These are phyloP conservation scores for Schizochytrium sp. DNA, from an alignment of 108 stramenopile species.

Conservation along the genomic window DNA sequence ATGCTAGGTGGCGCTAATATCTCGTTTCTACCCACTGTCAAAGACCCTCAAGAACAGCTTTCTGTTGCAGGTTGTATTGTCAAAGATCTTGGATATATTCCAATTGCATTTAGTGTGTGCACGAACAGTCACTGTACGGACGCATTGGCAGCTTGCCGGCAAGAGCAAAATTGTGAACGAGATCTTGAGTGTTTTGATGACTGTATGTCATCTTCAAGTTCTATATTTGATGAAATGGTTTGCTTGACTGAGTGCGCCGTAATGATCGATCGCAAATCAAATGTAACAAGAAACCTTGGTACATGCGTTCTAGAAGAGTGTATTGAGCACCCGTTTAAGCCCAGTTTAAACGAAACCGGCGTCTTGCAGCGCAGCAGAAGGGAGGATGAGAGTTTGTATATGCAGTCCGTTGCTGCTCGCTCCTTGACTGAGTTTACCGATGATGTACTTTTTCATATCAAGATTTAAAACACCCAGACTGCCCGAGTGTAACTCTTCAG, in stretches of 20 bases:
- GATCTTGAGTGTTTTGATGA: constrained; percentile 28
- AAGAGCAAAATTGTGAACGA: not conserved
- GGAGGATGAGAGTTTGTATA: not conserved
- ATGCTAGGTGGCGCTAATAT: constrained; percentile 42
- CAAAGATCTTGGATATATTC: not conserved
- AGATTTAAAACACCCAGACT: not conserved
- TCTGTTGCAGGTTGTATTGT: constrained; percentile 28
- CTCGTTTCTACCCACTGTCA: not conserved
- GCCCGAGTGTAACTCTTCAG: not conserved
- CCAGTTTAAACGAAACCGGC: not conserved
- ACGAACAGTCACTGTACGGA: not conserved
- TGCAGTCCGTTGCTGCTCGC: too few species aligned
- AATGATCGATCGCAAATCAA: not conserved
- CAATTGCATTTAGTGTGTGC: not conserved
- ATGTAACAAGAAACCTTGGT: not conserved
- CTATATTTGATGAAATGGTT: not conserved
- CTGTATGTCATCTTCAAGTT: not conserved
- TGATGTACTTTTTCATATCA: too few species aligned
- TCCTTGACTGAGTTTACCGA: too few species aligned
- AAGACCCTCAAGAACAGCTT: not conserved
- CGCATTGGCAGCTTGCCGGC: not conserved
- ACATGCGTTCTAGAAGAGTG: constrained; percentile 41
- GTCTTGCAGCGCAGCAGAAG: not conserved
- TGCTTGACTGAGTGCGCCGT: not conserved
- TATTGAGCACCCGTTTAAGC: constrained; percentile 24